Base-by-base conservation (phyloP, 345 rosid species). In the Triadica sebifera region DNA sequence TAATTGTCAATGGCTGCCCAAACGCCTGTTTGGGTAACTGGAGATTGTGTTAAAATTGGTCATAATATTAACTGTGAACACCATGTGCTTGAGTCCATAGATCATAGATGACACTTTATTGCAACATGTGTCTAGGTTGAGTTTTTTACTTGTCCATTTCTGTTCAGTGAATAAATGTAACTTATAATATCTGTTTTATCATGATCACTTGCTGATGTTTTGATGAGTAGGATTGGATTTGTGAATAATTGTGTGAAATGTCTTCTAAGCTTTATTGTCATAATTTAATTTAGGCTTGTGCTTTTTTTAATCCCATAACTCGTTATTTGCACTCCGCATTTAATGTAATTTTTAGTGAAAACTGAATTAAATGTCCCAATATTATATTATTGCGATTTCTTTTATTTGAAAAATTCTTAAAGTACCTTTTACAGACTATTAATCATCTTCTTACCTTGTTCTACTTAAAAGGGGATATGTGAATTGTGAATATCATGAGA, bases 131-230 rank as follows among this genome's bases (percentile, higher is more conserved):
- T 46, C 62, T 16, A 4, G 22, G 22, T 65, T 65, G 24, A n/a
- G 5, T 22, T 15, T 39, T 50, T 73, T 53, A 17, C n/a, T 13
- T 15, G 10, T 7, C 20, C 8, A n/a, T 17, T 47, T 17, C 19
- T 62, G 19, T 49, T 19, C 37, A 24, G 29, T 16, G 25, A 38
- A 25, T 55, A 8, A 8, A n/a, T 69, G n/a, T 12, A 50, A 19
- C 49, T 72, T 47, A 41, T 8, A 55, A 61, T 37, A 49, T 34
- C 59, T 38, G 20, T 69, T 38, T 2, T 20, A 16, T 37, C 60
- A 52, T 38, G 29, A 3, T 55, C 47, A 39, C 10, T 67, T 67
- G 51, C 49, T 65, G 63, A 19, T 45, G 24, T 59, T 71, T 71
- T 4, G 34, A 47, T 20, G 55, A 59, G 16, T 46, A 4, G 52